Conservation (phyloP, 257 asterid genomes). For the Penstemon newberryi region DNA sequence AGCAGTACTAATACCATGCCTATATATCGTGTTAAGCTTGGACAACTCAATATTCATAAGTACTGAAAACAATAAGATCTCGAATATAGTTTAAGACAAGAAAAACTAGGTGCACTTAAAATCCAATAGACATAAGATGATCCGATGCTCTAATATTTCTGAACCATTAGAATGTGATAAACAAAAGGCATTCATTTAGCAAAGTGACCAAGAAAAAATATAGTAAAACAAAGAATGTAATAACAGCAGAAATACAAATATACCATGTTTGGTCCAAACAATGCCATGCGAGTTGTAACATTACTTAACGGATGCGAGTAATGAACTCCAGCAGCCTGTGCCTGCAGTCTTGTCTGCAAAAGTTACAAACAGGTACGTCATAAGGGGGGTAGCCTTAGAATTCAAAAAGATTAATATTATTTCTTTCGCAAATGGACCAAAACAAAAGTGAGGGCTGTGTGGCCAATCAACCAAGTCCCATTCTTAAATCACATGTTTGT, state of each 20-base stretch:
- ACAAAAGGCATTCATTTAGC: constrained; percentile 1
- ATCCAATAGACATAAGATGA: not conserved
- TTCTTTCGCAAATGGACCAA: not conserved
- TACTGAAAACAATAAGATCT: not conserved
- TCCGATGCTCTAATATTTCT: constrained; percentile 4
- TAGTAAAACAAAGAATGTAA: not conserved
- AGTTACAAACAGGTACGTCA: constrained; percentile 8
- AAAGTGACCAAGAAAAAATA: constrained; percentile 8
- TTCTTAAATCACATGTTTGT: too few species aligned
- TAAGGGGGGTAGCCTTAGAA: not conserved
- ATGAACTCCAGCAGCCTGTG: constrained; percentile 91
- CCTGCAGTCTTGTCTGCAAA: constrained; percentile 87
- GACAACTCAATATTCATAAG: not conserved
- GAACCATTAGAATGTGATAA: not conserved
- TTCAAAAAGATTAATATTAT: not conserved
- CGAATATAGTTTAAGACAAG: not conserved
- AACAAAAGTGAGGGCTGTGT: too few species aligned
- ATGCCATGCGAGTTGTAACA: constrained; percentile 82
- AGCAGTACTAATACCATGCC: not conserved
- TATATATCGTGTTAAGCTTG: not conserved
- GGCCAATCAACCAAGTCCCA: too few species aligned
- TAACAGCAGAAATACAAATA: constrained; percentile 3
- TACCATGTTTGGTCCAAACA: constrained; percentile 79
- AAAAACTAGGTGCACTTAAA: constrained; percentile 10
- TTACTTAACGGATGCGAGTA: constrained; percentile 88